Percentiles rank a stretch among this genome's conserved stretches.
phyloP scores from a whole-genome alignment of 2,329 filamentous ascomycete genomes.

The Diplodia sapinea region DNA sequence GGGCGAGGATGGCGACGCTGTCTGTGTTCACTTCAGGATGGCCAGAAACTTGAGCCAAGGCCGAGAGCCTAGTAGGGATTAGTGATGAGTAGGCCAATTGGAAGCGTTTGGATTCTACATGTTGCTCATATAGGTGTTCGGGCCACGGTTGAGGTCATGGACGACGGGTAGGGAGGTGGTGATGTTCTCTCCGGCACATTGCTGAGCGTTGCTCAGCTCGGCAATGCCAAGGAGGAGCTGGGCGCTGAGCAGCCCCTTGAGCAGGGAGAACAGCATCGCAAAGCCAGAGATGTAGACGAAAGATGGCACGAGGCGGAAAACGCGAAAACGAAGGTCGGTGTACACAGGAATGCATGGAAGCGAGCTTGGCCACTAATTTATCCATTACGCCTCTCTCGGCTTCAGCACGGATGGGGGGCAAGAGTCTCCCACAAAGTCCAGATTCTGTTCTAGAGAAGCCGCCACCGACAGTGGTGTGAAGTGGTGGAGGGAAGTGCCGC shows the following conservation, averaged over 20 bases:
- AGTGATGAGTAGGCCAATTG: background rate
- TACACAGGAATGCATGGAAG: background rate
- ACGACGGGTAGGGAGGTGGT: slow-evolving; percentile 16
- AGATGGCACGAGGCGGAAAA: too few species aligned
- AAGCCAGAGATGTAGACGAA: background rate
- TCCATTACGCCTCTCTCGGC: background rate
- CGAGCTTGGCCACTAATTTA: background rate
- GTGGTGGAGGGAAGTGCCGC: slow-evolving; percentile 5
- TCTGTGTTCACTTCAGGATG: slow-evolving; percentile 13
- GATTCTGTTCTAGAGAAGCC: background rate
- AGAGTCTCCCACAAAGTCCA: background rate
- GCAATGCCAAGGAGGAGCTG: slow-evolving; percentile 1
- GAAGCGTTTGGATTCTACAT: slow-evolving; percentile 6
- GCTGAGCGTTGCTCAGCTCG: slow-evolving; percentile 24
- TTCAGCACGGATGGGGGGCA: background rate
- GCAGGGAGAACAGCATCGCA: background rate
- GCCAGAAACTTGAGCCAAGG: slow-evolving; percentile 5
- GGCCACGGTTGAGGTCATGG: slow-evolving; percentile 31
- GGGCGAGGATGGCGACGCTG: slow-evolving; percentile 25
- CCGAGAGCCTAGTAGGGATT: slow-evolving; percentile 7
- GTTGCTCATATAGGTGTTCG: slow-evolving; percentile 29
- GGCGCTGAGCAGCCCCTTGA: slow-evolving; percentile 9
- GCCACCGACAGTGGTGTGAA: background rate
- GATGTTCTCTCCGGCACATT: slow-evolving; percentile 28
- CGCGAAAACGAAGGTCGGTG: background rate